phyloP scores from a whole-genome alignment of 169 alveolate genomes.

The Cyclospora cayetanensis region DNA sequence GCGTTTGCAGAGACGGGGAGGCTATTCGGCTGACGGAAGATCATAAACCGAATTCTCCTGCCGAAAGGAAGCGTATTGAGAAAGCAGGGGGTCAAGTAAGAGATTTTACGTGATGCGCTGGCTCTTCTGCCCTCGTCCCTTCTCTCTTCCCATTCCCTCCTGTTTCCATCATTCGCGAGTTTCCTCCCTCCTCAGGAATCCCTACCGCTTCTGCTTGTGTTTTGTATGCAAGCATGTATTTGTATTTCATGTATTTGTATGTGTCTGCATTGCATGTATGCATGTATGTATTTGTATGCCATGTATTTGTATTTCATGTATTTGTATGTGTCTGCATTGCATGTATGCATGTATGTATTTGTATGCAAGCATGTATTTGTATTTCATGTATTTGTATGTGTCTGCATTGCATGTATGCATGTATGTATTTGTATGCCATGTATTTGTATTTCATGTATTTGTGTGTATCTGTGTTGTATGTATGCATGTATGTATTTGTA shows the following conservation, averaged over 20 bases:
- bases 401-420: too few relatives aligned
- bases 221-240: background rate
- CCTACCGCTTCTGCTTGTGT: background rate
- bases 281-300: background rate
- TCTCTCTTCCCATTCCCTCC: background rate
- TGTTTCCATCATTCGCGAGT: background rate
- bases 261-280: background rate
- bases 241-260: background rate
- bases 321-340: too few relatives aligned
- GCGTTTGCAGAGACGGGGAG: slow-evolving; percentile 37
- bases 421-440: too few relatives aligned
- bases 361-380: background rate
- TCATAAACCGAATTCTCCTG: slow-evolving; percentile 65
- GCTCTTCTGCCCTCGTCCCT: background rate
- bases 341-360: background rate
- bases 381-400: background rate
- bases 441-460: too few relatives aligned
- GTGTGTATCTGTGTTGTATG: too few relatives aligned
- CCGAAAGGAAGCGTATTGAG: slow-evolving; percentile 57
- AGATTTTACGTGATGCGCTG: background rate
- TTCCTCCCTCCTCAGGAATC: background rate
- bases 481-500: too few relatives aligned
- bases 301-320: too few relatives aligned
- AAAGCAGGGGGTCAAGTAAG: slow-evolving; percentile 64
- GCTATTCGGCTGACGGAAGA: slow-evolving; percentile 71